phyloP scores from a whole-genome alignment of 1,284 basidiomycete species.

The Pseudozyma pruni region DNA sequence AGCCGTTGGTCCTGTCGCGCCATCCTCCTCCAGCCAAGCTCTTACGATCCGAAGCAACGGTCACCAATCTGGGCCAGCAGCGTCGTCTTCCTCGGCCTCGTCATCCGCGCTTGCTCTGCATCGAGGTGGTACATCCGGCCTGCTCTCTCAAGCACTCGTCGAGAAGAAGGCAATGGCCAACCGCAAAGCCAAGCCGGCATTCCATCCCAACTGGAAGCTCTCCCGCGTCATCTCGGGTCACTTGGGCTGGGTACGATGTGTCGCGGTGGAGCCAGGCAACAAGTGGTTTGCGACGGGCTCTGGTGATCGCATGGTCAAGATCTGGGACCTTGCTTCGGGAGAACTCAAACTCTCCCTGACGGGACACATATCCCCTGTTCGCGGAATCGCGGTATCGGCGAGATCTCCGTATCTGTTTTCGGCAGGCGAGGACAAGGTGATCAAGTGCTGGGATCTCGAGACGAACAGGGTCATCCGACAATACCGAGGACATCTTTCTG shows the following conservation, averaged over 20 bases:
- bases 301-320: constrained; percentile 97
- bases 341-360: constrained; percentile 95
- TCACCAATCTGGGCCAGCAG: constrained; percentile 6
- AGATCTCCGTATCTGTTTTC: constrained; percentile 97
- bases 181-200: constrained; percentile 92
- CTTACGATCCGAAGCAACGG: constrained; percentile 25
- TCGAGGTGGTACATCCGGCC: constrained; percentile 35
- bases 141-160: constrained; percentile 61
- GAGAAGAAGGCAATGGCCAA: constrained; percentile 61
- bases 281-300: constrained; percentile 98
- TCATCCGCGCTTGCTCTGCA: constrained; percentile 31
- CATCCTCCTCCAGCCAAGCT: constrained; percentile 34
- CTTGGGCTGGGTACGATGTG: constrained; percentile 96
- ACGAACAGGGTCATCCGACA: constrained; percentile 98
- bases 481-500: constrained; percentile 96
- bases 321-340: constrained; percentile 97
- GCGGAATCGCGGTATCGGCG: constrained; percentile 89
- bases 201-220: constrained; percentile 93
- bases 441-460: constrained; percentile 99
- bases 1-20: constrained; percentile 13
- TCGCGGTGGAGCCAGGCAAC: constrained; percentile 96
- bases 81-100: constrained; percentile 23
- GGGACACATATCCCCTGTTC: constrained; percentile 95
- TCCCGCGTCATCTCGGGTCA: constrained; percentile 96
- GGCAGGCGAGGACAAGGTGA: constrained; percentile 98